Conservation (phyloP, 441 rosid species). For the Raphanus hybrid region DNA sequence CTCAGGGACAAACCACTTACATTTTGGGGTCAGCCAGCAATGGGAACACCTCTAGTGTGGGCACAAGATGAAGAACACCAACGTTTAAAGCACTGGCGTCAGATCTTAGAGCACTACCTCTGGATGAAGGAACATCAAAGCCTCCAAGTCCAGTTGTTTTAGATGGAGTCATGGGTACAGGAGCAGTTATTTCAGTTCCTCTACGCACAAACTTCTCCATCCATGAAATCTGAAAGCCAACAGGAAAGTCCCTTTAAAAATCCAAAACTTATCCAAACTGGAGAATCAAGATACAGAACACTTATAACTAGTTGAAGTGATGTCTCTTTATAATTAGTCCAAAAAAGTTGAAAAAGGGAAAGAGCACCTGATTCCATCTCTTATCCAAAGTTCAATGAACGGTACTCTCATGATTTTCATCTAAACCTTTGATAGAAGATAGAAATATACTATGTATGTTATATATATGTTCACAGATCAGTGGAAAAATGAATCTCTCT, state of each 20-base stretch:
- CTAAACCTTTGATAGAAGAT: too few relatives aligned
- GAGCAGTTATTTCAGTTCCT: conserved; percentile 98
- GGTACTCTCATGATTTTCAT: not conserved
- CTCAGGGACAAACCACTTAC: conserved; percentile 53
- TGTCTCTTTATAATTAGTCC: not conserved
- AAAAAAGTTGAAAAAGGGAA: conserved; percentile 11
- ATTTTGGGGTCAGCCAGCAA: conserved; percentile 77
- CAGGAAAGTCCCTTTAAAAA: not conserved
- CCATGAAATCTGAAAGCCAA: conserved; percentile 83
- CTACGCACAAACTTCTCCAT: conserved; percentile 95
- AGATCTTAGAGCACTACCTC: conserved; percentile 86
- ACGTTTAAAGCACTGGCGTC: conserved; percentile 96
- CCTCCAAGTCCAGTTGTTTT: conserved; percentile 99
- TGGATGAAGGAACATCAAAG: conserved; percentile 96
- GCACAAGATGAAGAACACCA: conserved; percentile 98
- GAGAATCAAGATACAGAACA: conserved; percentile 9
- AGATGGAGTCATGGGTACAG: conserved; percentile 94
- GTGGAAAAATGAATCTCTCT: conserved; percentile 2
- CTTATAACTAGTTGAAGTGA: conserved; percentile 16
- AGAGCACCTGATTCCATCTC: conserved; percentile 13
- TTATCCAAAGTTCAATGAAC: not conserved
- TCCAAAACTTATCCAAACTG: conserved; percentile 1
- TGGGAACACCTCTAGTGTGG: conserved; percentile 93
- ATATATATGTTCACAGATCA: not conserved
- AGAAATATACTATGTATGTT: not conserved